Evolutionary conservation across 2,329 filamentous ascomycete species (phyloP).

Genomic region (Apiospora phragmitis): DNA sequence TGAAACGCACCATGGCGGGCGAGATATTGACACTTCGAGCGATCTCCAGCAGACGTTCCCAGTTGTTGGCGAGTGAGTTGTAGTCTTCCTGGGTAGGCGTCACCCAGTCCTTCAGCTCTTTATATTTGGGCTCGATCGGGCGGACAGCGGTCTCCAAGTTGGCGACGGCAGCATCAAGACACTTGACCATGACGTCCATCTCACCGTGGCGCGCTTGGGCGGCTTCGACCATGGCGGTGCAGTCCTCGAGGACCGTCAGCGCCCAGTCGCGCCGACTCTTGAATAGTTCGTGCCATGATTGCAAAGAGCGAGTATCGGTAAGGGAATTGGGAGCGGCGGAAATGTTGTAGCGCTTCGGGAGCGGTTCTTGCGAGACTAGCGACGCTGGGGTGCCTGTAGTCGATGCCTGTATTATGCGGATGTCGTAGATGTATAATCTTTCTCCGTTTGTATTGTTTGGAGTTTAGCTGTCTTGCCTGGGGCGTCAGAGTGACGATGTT

Average conservation of each 20-base stretch:
- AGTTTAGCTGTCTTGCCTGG: conserved; percentile 79
- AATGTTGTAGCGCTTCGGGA: conserved; percentile 55
- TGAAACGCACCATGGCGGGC: conserved; percentile 64
- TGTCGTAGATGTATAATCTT: conserved; percentile 93
- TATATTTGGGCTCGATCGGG: conserved; percentile 69
- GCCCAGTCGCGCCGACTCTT: conserved; percentile 81
- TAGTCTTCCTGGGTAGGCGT: conserved; percentile 69
- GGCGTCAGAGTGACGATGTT: conserved; percentile 86
- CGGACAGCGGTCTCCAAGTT: conserved; percentile 79
- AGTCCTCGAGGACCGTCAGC: conserved; percentile 66
- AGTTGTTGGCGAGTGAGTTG: conserved; percentile 60
- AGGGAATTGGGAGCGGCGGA: conserved; percentile 80
- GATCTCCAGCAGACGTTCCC: conserved; percentile 68
- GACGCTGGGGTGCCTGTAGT: conserved; percentile 41
- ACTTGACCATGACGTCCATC: conserved; percentile 75
- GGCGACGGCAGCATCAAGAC: conserved; percentile 79
- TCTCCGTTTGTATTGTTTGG: conserved; percentile 80
- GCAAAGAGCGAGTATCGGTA: conserved; percentile 74
- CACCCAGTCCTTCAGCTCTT: conserved; percentile 71
- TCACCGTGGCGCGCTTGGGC: conserved; percentile 69
- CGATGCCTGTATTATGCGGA: conserved; percentile 66
- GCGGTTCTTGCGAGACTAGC: conserved; percentile 48
- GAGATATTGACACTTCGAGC: conserved; percentile 66
- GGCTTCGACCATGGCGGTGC: conserved; percentile 61
- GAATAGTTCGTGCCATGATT: conserved; percentile 88